Base-by-base conservation (phyloP, 2,329 filamentous ascomycete species). In the Verticillium nonalfalfae region DNA sequence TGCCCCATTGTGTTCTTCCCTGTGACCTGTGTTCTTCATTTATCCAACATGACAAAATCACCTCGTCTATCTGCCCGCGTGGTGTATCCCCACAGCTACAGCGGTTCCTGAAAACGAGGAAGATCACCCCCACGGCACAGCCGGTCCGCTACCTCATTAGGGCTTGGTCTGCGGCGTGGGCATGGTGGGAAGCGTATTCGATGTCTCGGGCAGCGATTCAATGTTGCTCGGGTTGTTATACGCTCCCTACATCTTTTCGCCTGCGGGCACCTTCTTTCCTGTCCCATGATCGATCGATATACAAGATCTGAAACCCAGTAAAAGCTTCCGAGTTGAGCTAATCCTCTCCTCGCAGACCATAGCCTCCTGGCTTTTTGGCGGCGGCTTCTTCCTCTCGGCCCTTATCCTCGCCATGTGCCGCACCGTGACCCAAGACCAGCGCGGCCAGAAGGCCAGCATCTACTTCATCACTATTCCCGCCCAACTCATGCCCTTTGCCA, bases 91-190 rank as follows among this genome's bases (percentile, higher is more conserved):
- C 77, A 83, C 88, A 85, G 81, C 88, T 90, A 88, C 88, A 83
- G 81, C 88, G 89, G 88, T 91, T 91, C 89, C 89, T 91, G 88
- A 80, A 90, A 87, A 77, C 81, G 89, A 91, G 89, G 89, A 82
- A 91, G 88, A 91, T 85, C 80, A 85, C 86, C 88, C 87, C 84
- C 85, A 80, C 83, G 83, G 80, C 81, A 81, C 73, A 69, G 68
- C 74, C 77, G 78, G 77, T 79, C 82, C 81, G 78, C 86, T 82
- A 87, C 89, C 87, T 86, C 86, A 87, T 79, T 77, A 73, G 79
- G 83, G 85, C 79, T 72, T 80, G 83, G 80, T 79, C 77, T 80
- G 85, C 80, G 83, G 82, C 87, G 84, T 81, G 79, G 87, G 87
- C 79, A 88, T 87, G 88, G 88, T 91, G 89, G 88, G 86, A 89